These are phyloP conservation scores for Fusarium sp. DNA, from an alignment of 2,329 filamentous ascomycete species.

Conservation along the genomic window DNA sequence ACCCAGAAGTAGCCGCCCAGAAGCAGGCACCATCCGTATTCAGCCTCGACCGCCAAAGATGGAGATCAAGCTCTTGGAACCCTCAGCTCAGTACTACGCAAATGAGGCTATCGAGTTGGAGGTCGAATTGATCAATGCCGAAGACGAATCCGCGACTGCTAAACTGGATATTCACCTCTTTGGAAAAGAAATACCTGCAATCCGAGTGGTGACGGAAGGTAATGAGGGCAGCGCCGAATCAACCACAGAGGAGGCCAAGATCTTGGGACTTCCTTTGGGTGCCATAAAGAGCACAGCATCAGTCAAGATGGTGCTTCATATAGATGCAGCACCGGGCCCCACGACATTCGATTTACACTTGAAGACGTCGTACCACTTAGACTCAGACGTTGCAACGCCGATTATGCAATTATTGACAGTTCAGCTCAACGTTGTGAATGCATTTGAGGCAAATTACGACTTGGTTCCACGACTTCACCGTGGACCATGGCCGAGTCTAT, in stretches of 20 bases:
- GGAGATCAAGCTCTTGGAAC: constrained; percentile 73
- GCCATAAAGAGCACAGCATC: constrained; percentile 59
- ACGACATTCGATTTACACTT: constrained; percentile 75
- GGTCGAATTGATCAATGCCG: constrained; percentile 81
- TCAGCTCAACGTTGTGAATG: constrained; percentile 78
- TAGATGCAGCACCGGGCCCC: constrained; percentile 61
- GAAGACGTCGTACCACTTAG: constrained; percentile 79
- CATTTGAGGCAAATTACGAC: constrained; percentile 93
- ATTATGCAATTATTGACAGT: constrained; percentile 78
- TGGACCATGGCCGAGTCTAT: constrained; percentile 88
- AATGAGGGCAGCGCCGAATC: constrained; percentile 48
- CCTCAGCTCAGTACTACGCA: constrained; percentile 81
- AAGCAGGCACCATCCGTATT: constrained; percentile 72
- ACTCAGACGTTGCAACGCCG: constrained; percentile 81
- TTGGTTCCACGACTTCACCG: constrained; percentile 81
- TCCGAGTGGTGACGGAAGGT: constrained; percentile 54
- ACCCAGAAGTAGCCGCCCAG: constrained; percentile 59
- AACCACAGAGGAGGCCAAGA: constrained; percentile 54
- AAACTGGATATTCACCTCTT: constrained; percentile 75
- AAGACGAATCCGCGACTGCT: constrained; percentile 80
- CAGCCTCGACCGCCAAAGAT: constrained; percentile 93
- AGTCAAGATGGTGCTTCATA: constrained; percentile 57
- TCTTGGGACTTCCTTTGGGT: constrained; percentile 57
- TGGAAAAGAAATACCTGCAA: constrained; percentile 63
- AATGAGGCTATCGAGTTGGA: constrained; percentile 78